phyloP scores from a whole-genome alignment of 2,329 filamentous ascomycete genomes.

The Metarhizium humberi region DNA sequence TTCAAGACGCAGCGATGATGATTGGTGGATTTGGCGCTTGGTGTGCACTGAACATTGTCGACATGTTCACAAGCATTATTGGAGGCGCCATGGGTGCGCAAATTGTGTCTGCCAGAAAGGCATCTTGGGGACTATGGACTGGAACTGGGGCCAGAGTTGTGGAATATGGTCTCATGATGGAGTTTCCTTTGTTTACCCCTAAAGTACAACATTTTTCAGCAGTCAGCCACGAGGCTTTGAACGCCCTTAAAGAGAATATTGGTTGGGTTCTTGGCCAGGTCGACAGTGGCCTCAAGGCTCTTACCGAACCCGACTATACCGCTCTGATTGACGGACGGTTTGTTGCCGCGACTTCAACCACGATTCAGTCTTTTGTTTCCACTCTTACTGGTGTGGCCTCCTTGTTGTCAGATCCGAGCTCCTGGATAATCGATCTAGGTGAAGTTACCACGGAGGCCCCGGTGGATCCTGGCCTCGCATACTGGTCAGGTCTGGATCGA shows the following conservation, averaged over 20 bases:
- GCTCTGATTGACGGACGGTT: slow-evolving; percentile 7
- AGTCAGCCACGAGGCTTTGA: slow-evolving; percentile 61
- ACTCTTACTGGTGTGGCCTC: slow-evolving; percentile 12
- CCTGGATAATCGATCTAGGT: slow-evolving; percentile 51
- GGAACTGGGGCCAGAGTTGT: slow-evolving; percentile 38
- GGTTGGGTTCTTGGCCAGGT: slow-evolving; percentile 28
- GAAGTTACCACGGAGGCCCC: slow-evolving; percentile 26
- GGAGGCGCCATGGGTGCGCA: slow-evolving; percentile 20
- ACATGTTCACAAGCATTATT: slow-evolving; percentile 26
- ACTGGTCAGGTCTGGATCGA: slow-evolving; percentile 58
- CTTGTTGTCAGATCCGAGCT: slow-evolving; percentile 34
- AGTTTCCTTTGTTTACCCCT: slow-evolving; percentile 42
- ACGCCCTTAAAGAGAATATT: slow-evolving; percentile 48
- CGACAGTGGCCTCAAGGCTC: slow-evolving; percentile 27
- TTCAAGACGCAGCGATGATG: slow-evolving; percentile 68
- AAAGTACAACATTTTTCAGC: slow-evolving; percentile 72
- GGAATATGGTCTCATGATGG: slow-evolving; percentile 38
- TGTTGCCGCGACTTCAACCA: slow-evolving; percentile 3
- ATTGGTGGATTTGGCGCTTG: slow-evolving; percentile 46
- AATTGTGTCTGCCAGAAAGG: slow-evolving; percentile 24
- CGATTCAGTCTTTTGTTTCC: slow-evolving; percentile 8
- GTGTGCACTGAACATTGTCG: slow-evolving; percentile 28
- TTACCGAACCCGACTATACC: slow-evolving; percentile 33
- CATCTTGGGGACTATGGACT: slow-evolving; percentile 32
- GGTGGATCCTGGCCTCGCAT: slow-evolving; percentile 50